Evolutionary conservation across 1,139 yeast genomes (phyloP), one percentile per base, ranked within the genome.

Genomic region (Geotrichum macrosporum): DNA sequence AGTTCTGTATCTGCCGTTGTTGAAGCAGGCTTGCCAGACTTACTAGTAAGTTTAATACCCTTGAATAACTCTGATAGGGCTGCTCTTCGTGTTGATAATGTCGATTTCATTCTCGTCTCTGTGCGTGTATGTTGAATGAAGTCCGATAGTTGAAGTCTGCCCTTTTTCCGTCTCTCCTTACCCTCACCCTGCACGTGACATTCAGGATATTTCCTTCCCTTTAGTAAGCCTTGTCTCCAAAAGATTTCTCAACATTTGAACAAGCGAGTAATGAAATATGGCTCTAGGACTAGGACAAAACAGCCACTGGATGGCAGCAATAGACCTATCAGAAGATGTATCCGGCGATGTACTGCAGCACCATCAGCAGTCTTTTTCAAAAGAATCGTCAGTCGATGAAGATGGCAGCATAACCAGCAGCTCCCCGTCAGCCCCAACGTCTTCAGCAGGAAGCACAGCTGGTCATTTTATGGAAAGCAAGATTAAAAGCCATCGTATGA

Each of bases 61-160:
- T 44, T 47, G 10, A 47, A 44, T 15, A 47, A 37, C 31, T 47
- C 48, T 5, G 42, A 33, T 10, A 47, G 18, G 10, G 42, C 43
- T 8, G 46, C 46, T 30, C 42, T 34, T 15, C 29, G 40, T 8
- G 31, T 26, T 24, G 35, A 3, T n/a, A 18, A n/a, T 26, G 47
- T 33, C 5, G 33, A 35, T 29, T 36, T 36, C 47, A 44, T 44
- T 19, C n/a, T n/a, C n/a, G n/a, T n/a, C n/a, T n/a, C 10, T 22
- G 21, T 29, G 9, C 20, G 15, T 29, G 4, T 27, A 16, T n/a
- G 9, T 15, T 12, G 27, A 22, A 22, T n/a, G 18, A 22, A 24
- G 19, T 22, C 19, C n/a, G 30, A 13, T 35, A 10, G 27, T 24
- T 24, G 27, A 24, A 6, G 27, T 6, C 10, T 24, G 27, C 27